These are phyloP conservation scores for Punica granatum DNA, from an alignment of 345 rosid species.

Conservation along the genomic window DNA sequence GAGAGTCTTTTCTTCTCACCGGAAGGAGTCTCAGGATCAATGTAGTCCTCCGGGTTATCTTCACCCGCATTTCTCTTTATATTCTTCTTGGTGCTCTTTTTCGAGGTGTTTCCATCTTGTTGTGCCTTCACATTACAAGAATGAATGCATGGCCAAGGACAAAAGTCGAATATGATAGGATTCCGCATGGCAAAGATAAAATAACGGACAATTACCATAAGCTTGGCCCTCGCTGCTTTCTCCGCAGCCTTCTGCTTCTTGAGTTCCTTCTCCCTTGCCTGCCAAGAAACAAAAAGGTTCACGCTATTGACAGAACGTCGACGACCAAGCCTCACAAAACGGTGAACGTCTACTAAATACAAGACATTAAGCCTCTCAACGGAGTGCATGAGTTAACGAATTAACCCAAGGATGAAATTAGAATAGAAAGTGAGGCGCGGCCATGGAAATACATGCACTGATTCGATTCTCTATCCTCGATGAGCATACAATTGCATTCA, in stretches of 20 bases:
- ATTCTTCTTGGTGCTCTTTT: conserved; percentile 63
- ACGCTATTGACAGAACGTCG: neutral
- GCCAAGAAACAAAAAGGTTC: conserved; percentile 2
- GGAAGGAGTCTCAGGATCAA: conserved; percentile 62
- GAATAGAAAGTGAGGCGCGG: too few relatives aligned
- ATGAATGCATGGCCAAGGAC: neutral
- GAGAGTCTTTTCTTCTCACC: conserved; percentile 84
- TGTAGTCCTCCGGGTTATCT: conserved; percentile 62
- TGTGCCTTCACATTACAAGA: conserved; percentile 31
- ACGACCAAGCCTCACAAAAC: neutral
- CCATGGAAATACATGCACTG: neutral
- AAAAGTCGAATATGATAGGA: neutral
- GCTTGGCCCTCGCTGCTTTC: conserved; percentile 58
- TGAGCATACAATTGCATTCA: neutral
- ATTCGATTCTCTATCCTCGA: neutral
- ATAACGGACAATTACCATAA: conserved; percentile 31
- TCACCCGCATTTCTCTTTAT: conserved; percentile 46
- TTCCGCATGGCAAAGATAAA: neutral
- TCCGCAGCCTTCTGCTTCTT: conserved; percentile 76
- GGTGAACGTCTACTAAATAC: neutral
- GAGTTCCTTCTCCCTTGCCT: conserved; percentile 78
- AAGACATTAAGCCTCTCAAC: neutral
- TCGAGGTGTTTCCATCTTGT: conserved; percentile 31
- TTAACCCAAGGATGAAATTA: too few relatives aligned
- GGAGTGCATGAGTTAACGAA: neutral